phyloP scores from a whole-genome alignment of 2,329 filamentous ascomycete genomes.

The Penicillium sp. region DNA sequence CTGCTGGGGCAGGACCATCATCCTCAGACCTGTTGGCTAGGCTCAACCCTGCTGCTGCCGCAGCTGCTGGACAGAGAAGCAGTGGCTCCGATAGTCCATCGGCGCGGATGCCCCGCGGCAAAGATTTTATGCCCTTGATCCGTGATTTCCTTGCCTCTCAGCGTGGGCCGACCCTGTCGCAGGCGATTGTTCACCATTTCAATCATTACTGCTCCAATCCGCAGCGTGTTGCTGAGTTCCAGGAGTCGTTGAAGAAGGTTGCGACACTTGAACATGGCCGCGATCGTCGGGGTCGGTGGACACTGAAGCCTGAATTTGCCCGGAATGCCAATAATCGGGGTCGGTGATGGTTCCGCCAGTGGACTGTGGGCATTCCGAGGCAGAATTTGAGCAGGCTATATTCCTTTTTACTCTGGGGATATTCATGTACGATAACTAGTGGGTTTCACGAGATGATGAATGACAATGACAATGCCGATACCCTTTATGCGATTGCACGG shows the following conservation, averaged over 20 bases:
- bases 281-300: slow-evolving; percentile 54
- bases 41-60: slow-evolving; percentile 25
- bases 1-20: slow-evolving; percentile 37
- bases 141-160: slow-evolving; percentile 74
- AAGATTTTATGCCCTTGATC: slow-evolving; percentile 69
- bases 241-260: slow-evolving; percentile 71
- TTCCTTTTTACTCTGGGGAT: neutral
- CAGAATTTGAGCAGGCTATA: neutral
- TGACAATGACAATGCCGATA: neutral
- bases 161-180: slow-evolving; percentile 74
- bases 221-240: slow-evolving; percentile 73
- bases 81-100: slow-evolving; percentile 13
- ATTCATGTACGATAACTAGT: slow-evolving; percentile 1
- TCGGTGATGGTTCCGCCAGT: neutral
- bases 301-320: slow-evolving; percentile 56
- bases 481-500: neutral
- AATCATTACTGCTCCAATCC: slow-evolving; percentile 71
- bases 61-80: neutral
- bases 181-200: slow-evolving; percentile 87
- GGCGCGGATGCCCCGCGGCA: slow-evolving; percentile 43
- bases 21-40: slow-evolving; percentile 40
- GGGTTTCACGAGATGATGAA: slow-evolving; percentile 2
- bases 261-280: slow-evolving; percentile 60
- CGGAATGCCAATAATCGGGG: slow-evolving; percentile 13
- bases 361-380: neutral